phyloP scores from a whole-genome alignment of 176 grass and related monocot species.

The Tillandsia fasciculata region DNA sequence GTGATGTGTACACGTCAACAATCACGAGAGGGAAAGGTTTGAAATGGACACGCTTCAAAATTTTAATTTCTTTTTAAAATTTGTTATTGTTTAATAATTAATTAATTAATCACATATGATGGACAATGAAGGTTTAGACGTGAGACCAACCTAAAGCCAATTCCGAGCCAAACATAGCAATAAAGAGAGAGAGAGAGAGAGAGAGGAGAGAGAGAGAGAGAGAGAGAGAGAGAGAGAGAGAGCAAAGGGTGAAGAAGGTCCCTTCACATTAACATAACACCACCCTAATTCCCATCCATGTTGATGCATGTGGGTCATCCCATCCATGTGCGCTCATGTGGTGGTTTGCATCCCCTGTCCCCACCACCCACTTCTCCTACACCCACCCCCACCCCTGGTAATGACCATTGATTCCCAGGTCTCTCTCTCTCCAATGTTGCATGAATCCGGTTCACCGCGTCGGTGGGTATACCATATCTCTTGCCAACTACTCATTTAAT shows the following conservation, averaged over 20 bases:
- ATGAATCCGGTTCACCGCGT: too few relatives aligned
- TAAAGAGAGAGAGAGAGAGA: neutral
- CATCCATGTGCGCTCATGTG: slow-evolving; percentile 69
- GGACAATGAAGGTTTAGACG: slow-evolving; percentile 16
- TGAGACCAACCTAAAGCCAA: slow-evolving; percentile 6
- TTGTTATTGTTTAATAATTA: neutral
- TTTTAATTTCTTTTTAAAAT: neutral
- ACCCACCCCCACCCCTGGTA: neutral
- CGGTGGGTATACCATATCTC: too few relatives aligned
- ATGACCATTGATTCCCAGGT: neutral
- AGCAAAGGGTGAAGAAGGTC: neutral
- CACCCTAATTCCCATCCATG: neutral
- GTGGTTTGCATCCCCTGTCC: slow-evolving; percentile 41
- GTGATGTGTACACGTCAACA: slow-evolving; percentile 4
- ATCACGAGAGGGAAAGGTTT: neutral
- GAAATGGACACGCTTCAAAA: neutral
- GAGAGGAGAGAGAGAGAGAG: too few relatives aligned
- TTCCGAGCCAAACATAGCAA: neutral
- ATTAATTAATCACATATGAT: neutral
- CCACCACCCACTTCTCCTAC: slow-evolving; percentile 38
- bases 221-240: neutral
- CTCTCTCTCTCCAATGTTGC: slow-evolving; percentile 1
- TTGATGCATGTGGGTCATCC: slow-evolving; percentile 23
- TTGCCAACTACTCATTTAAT: too few relatives aligned
- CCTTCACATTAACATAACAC: neutral